phyloP scores from a whole-genome alignment of 2,329 filamentous ascomycete species.

The Ophiocordyceps robertsii region DNA sequence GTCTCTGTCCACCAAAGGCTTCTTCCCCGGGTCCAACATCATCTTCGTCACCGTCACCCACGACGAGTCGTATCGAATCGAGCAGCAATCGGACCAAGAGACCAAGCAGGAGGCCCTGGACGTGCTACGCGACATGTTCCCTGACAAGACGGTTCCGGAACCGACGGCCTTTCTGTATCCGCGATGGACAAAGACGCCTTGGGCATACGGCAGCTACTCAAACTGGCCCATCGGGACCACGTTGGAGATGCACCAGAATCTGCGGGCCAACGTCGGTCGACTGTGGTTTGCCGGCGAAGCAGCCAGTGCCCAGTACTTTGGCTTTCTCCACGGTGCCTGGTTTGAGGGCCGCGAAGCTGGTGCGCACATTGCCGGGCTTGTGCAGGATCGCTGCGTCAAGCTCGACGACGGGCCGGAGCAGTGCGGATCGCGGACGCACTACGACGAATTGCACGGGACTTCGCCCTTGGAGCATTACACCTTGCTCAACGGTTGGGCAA shows the following conservation, averaged over 20 bases:
- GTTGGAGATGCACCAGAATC: constrained; percentile 52
- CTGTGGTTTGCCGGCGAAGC: constrained; percentile 55
- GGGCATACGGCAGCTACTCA: constrained; percentile 48
- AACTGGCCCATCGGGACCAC: constrained; percentile 54
- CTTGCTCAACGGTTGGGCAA: constrained; percentile 21
- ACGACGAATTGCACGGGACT: constrained; percentile 15
- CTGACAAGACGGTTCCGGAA: constrained; percentile 39
- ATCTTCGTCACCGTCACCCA: constrained; percentile 51
- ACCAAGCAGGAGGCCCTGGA: constrained; percentile 43
- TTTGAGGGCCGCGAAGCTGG: constrained; percentile 40
- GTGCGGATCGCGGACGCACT: constrained; percentile 9
- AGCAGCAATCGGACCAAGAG: constrained; percentile 43
- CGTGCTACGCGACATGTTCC: constrained; percentile 49
- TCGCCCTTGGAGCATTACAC: constrained; percentile 18
- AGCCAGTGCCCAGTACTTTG: constrained; percentile 49
- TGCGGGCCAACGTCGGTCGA: constrained; percentile 47
- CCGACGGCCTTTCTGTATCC: constrained; percentile 49
- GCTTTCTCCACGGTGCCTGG: constrained; percentile 50
- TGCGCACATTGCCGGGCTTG: constrained; percentile 22
- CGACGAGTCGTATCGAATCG: constrained; percentile 41
- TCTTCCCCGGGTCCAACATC: constrained; percentile 48
- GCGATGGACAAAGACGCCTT: constrained; percentile 15
- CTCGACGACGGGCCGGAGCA: constrained; percentile 2
- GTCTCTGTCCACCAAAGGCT: constrained; percentile 42
- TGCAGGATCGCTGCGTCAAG: constrained; percentile 7